Evolutionary conservation across 345 rosid genomes (phyloP), one percentile per base, ranked within the genome.

Genomic region (Sapria himalayana): DNA sequence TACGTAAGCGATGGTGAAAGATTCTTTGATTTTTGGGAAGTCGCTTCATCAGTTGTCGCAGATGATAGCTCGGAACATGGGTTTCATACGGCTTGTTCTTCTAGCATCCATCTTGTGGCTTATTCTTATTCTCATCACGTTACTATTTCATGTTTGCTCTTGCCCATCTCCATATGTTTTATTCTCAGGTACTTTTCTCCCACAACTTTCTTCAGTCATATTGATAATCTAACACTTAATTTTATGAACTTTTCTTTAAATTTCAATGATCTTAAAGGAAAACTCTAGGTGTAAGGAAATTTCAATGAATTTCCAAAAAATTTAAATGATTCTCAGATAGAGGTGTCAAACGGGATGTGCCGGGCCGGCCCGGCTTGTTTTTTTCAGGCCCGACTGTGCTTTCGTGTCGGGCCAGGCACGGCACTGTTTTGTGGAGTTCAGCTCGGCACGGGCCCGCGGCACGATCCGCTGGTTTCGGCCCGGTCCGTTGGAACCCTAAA

Each of bases 51-150:
- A 76, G 31, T 69, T 53, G 55, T 55, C 82, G 0, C 32, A 69
- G 50, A 79, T 51, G 46, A 58, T 32, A 3, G 39, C 73, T 21
- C 77, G 93, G 74, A 89, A 78, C 57, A 56, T 58, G 2, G 95
- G 99, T 18, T 76, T 89, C 60, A 17, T 77, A 36, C 70, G 79
- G 13, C 60, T 89, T 69, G 69, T 79, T 59, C 66, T 84, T 21
- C 84, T 84, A 1, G 95, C 58, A 0, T 93, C 79, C 69, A 73
- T 89, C 25, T 40, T 68, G 20, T 89, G 85, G 99, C 76, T 80
- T 92, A 46, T 89, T 7, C 81, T 84, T 39, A 77, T 89, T 55
- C 79, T 89, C 33, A 7, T 63, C 51, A 84, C 63, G 1, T 48
- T 73, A 16, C 45, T 80, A 25, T 69, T 89, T 59, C 99, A 79